These are phyloP conservation scores for Sporothrix dimorphospora DNA, from an alignment of 2,329 filamentous ascomycete species.

Conservation along the genomic window DNA sequence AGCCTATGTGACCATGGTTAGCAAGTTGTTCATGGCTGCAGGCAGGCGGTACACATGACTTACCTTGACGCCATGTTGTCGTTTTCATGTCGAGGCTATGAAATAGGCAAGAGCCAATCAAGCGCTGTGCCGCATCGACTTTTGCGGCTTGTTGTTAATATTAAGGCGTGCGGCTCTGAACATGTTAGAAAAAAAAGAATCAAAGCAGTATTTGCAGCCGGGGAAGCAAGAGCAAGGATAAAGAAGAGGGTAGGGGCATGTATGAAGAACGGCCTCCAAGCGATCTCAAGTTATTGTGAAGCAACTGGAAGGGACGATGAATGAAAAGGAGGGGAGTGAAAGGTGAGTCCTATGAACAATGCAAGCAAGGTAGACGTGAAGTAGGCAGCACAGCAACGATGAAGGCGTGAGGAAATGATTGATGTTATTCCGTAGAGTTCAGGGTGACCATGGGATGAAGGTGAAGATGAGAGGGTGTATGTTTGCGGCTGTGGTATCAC, in stretches of 20 bases:
- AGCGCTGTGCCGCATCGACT: constrained; percentile 20
- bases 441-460: constrained; percentile 2
- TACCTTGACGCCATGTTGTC: constrained; percentile 62
- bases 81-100: constrained; percentile 39
- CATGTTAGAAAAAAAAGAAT: neutral
- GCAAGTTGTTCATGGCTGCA: constrained; percentile 16
- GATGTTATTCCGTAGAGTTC: neutral
- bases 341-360: neutral
- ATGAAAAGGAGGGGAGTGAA: neutral
- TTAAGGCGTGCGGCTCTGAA: neutral
- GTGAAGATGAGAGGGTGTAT: neutral
- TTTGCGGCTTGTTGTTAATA: neutral
- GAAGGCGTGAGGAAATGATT: neutral
- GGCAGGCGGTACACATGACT: constrained; percentile 33
- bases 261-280: neutral
- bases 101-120: constrained; percentile 30
- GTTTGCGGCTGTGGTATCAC: neutral
- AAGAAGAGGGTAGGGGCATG: neutral
- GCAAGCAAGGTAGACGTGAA: neutral
- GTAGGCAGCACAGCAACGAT: neutral
- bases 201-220: neutral
- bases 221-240: neutral
- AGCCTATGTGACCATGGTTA: constrained; percentile 59
- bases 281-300: neutral
- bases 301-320: neutral